Base-by-base conservation (phyloP, 768 basidiomycete species). In the Royoungia palumana region DNA sequence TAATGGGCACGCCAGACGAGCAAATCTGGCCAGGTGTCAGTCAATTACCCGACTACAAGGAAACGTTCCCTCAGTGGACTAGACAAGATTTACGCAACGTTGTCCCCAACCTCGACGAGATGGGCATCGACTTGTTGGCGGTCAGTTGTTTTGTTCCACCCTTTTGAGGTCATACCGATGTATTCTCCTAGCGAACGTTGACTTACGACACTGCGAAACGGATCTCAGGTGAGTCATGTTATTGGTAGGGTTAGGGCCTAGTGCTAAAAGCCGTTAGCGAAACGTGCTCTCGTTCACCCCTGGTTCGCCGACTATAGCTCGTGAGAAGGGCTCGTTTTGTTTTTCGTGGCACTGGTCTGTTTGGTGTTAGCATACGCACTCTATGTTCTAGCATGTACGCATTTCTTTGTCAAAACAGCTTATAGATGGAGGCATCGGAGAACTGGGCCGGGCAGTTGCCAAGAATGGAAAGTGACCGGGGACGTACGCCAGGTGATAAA, bases 11-110 rank as follows among this genome's bases (percentile, higher is more conserved):
- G 25, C 96, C 96, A 0, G 85, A 80, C 60, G 94, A 97, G 61
- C 82, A 89, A 24, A 72, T 72, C 22, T 99, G 96, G 96, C 94
- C 94, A 0, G 94, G 93, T 6, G 87, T 98, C 35, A 81, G 80
- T 51, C 71, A 76, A 43, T 70, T 99, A 45, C 93, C 95, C 3
- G 96, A 98, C 66, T 98, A 95, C 77, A 98, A 98, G 72, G 67
- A 90, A 5, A 86, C 94, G 9, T 98, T 99, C 80, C 96, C 96
- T 0, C 90, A 92, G 67, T 99, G 96, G 96, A 80, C 80, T 27
- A 71, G 74, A 35, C 85, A 89, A 57, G 87, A 94, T 49, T 71
- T 99, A 25, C 69, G 61, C 60, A 74, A 66, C 63, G 76, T 75
- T 20, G 85, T 94, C 12, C 79, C 83, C 16, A 76, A 79, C 37